phyloP scores from a whole-genome alignment of 768 basidiomycete genomes.

The Calvatia gigantea region DNA sequence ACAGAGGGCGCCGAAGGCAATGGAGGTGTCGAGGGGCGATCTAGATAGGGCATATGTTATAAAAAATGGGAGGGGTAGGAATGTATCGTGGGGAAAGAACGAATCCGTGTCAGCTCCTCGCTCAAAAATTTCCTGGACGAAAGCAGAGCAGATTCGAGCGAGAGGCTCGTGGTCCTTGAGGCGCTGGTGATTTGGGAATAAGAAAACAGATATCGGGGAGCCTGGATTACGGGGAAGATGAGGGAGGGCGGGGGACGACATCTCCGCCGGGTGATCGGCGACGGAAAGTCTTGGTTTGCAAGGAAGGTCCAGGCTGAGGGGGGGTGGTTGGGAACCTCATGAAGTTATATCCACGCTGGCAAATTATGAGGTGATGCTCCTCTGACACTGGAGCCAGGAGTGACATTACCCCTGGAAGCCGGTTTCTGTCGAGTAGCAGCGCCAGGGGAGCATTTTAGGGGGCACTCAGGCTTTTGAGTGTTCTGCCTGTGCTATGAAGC shows the following conservation, averaged over 20 bases:
- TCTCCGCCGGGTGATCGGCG: neutral
- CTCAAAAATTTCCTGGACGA: slow-evolving; percentile 2
- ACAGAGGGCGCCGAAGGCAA: neutral
- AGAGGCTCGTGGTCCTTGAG: neutral
- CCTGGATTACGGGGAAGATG: neutral
- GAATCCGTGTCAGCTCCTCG: neutral
- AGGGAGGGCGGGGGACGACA: neutral
- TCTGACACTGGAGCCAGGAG: neutral
- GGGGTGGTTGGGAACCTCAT: neutral
- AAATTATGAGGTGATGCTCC: neutral
- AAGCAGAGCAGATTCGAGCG: neutral
- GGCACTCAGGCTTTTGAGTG: too few species aligned
- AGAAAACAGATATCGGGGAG: neutral
- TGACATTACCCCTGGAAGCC: too few species aligned
- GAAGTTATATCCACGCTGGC: neutral
- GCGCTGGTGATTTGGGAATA: slow-evolving; percentile 1
- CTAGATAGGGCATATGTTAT: slow-evolving; percentile 2
- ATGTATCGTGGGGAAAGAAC: slow-evolving; percentile 1
- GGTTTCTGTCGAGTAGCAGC: too few species aligned
- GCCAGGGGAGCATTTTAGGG: too few species aligned
- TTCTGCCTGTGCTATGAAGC: too few species aligned
- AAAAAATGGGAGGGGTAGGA: neutral
- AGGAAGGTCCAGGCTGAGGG: neutral
- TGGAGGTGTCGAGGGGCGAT: slow-evolving; percentile 1
- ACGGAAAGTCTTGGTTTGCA: neutral